phyloP scores from a whole-genome alignment of 148 eudicot genomes.

The Silene uniflora region DNA sequence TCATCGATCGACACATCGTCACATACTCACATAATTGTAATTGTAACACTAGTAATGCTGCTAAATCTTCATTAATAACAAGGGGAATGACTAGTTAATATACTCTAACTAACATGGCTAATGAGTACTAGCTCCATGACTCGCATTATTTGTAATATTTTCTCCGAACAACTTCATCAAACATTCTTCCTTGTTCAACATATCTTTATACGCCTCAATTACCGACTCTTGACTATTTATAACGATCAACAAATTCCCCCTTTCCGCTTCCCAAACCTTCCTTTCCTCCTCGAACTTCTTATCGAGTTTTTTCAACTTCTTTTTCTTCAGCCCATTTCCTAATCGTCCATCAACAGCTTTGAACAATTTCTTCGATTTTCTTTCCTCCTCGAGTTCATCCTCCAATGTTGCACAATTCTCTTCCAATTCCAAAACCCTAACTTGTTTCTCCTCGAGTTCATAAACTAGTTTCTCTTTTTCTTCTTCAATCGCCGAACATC shows the following conservation, averaged over 20 bases:
- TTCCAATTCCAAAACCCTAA: neutral
- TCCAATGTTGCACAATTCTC: neutral
- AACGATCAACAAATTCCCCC: neutral
- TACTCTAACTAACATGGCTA: no score
- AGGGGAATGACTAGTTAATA: no score
- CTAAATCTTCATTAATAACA: no score
- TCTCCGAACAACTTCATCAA: conserved; percentile 1
- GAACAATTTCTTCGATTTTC: neutral
- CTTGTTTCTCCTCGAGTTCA: neutral
- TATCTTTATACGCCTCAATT: conserved; percentile 7
- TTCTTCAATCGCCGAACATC: no score
- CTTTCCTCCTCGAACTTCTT: neutral
- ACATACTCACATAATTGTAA: no score
- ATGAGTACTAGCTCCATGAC: neutral
- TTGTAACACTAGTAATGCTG: no score
- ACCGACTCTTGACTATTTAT: neutral
- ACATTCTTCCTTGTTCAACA: conserved; percentile 8
- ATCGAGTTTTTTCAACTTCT: neutral
- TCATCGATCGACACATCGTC: no score
- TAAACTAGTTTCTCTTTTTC: no score
- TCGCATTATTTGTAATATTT: neutral
- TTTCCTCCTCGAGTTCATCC: neutral
- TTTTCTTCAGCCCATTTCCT: neutral
- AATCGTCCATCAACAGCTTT: neutral
- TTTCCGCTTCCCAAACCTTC: neutral